Conservation (phyloP, 2,329 filamentous ascomycete species). For the Botrytis squamosa region DNA sequence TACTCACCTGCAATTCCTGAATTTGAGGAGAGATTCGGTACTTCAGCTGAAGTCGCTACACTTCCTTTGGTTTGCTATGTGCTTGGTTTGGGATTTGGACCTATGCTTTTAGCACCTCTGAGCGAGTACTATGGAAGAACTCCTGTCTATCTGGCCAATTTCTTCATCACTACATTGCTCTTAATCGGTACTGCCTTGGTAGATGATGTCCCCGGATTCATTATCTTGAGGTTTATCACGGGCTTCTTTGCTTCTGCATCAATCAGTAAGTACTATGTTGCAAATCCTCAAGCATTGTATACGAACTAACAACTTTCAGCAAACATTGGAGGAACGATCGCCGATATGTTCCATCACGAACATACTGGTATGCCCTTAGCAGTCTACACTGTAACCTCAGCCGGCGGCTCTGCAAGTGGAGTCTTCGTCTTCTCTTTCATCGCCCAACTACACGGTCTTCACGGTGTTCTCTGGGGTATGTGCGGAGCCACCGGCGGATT, state of each 20-base stretch:
- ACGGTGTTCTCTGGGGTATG: constrained; percentile 24
- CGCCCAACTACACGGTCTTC: constrained; percentile 16
- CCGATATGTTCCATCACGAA: constrained; percentile 42
- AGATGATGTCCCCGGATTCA: constrained; percentile 47
- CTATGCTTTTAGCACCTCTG: constrained; percentile 58
- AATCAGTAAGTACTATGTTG: constrained; percentile 3
- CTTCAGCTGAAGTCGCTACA: constrained; percentile 10
- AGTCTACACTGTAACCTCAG: constrained; percentile 12
- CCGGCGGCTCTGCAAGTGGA: constrained; percentile 42
- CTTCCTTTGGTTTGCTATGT: constrained; percentile 45
- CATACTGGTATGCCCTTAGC: constrained; percentile 18
- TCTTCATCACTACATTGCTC: constrained; percentile 55
- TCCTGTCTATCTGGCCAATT: constrained; percentile 45
- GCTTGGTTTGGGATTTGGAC: constrained; percentile 61
- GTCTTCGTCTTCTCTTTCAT: constrained; percentile 27
- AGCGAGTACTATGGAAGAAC: constrained; percentile 59
- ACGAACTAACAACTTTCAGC: constrained; percentile 5
- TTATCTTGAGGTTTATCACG: constrained; percentile 49
- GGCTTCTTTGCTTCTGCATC: constrained; percentile 45
- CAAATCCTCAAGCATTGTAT: neutral
- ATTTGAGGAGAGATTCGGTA: neutral
- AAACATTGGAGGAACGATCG: constrained; percentile 45
- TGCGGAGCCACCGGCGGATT: constrained; percentile 21
- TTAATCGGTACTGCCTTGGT: constrained; percentile 63
- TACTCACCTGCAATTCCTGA: constrained; percentile 11